Base-by-base conservation (phyloP, 1,139 yeast genomes). In the Debaryomyces fabryi region DNA sequence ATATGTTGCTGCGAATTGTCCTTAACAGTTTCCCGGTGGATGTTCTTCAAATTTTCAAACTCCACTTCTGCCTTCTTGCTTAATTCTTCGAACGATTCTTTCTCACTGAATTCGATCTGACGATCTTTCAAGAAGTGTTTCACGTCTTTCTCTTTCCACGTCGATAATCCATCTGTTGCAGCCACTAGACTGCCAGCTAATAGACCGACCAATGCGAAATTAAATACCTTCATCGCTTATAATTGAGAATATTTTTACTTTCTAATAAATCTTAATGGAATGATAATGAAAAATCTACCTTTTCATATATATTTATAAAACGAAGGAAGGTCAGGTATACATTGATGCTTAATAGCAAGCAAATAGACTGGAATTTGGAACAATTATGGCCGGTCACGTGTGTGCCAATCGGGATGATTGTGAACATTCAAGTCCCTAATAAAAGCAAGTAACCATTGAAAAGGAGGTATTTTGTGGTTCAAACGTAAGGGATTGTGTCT, bases 101-200 rank as follows among this genome's bases (percentile, higher is more conserved):
- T 46, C 20, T 59, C 57, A 21, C 63, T 62, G 42, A 62, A 49
- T 33, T 60, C 55, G 18, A 69, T 58, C 25, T 67, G 63, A 36
- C 76, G 70, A 53, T 78, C 82, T 34, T 57, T 57, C 42, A 67
- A 61, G 46, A 67, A 67, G 40, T 65, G 65, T 48, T 62, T 62
- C 21, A 67, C 47, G 43, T 67, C 72, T 29, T 55, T 56, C 33
- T 50, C 52, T 41, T 60, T 61, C 69, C 70, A 66, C 16, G 53
- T 49, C 12, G 53, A 46, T 36, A 58, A 54, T 15, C 51, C 52
- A 13, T 34, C 21, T n/a, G 42, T 40, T 23, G 44, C 48, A 33
- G 40, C 43, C 27, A 38, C 45, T 30, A 42, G 21, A 35, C 23
- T 42, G 39, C 44, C 47, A 32, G 46, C 36, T 36, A 44, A 18